Evolutionary conservation across 2,329 filamentous ascomycete species (phyloP).

Genomic region (Botryotinia globosa): DNA sequence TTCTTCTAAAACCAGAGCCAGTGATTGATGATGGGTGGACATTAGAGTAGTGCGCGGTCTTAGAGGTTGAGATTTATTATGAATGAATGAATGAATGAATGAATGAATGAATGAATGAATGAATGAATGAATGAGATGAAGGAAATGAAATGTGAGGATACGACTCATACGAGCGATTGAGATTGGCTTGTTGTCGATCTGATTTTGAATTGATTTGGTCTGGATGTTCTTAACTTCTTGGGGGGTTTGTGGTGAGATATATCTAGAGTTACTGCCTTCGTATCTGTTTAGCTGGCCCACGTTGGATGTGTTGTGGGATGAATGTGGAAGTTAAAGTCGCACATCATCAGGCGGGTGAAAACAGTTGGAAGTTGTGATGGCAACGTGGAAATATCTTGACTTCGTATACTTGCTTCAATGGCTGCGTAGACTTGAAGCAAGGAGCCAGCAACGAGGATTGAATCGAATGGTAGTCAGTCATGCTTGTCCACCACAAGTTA

Average conservation of each 20-base stretch:
- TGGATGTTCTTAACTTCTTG: background rate
- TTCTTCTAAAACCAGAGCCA: background rate
- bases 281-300: background rate
- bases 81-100: too few species aligned
- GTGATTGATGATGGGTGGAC: background rate
- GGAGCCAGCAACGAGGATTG: background rate
- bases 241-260: background rate
- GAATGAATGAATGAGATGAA: background rate
- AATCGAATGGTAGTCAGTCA: background rate
- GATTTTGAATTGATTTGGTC: conserved; percentile 4
- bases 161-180: conserved; percentile 6
- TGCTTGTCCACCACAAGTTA: background rate
- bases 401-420: background rate
- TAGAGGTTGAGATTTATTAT: background rate
- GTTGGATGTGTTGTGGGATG: background rate
- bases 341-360: background rate
- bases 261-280: background rate
- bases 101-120: too few species aligned
- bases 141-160: background rate
- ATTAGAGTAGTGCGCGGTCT: background rate
- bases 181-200: conserved; percentile 1
- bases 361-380: conserved; percentile 2
- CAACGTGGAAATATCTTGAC: conserved; percentile 11
- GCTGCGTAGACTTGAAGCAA: background rate
- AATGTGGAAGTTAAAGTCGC: background rate